Percentiles rank a stretch among this genome's conserved stretches.
phyloP scores from a whole-genome alignment of 768 basidiomycete genomes.

The Cubamyces lactineus region DNA sequence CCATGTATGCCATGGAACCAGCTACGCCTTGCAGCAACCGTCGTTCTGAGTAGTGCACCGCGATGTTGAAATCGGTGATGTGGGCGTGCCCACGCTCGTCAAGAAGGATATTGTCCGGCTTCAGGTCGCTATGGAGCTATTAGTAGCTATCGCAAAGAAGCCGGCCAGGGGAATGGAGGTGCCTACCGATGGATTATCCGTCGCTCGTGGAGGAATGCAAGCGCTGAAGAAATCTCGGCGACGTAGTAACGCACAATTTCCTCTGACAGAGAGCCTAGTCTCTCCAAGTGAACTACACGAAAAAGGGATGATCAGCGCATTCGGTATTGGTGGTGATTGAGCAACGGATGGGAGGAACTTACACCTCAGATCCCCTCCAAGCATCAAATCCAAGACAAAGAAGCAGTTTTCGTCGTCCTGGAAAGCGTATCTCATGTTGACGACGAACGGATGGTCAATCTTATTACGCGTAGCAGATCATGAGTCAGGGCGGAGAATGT shows the following conservation, averaged over 20 bases:
- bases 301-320: constrained; percentile 14
- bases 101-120: constrained; percentile 96
- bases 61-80: constrained; percentile 98
- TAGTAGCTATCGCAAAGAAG: constrained; percentile 33
- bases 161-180: constrained; percentile 24
- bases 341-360: constrained; percentile 34
- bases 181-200: constrained; percentile 94
- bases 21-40: constrained; percentile 87
- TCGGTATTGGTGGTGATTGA: background rate
- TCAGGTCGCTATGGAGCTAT: constrained; percentile 72
- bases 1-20: constrained; percentile 99
- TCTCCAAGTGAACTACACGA: constrained; percentile 80
- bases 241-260: constrained; percentile 85
- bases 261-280: constrained; percentile 74
- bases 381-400: constrained; percentile 96
- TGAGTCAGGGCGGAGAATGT: constrained; percentile 19
- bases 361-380: constrained; percentile 95
- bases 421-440: constrained; percentile 94
- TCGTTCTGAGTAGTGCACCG: constrained; percentile 92
- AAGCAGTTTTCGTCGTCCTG: constrained; percentile 99
- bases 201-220: constrained; percentile 90
- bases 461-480: constrained; percentile 36
- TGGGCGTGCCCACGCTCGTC: constrained; percentile 97
- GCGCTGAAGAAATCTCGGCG: constrained; percentile 85
- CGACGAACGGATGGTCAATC: constrained; percentile 96